Percentiles rank a stretch among this genome's conserved stretches.
phyloP scores from a whole-genome alignment of 352 stramenopile genomes.

The Pythium apleroticum region DNA sequence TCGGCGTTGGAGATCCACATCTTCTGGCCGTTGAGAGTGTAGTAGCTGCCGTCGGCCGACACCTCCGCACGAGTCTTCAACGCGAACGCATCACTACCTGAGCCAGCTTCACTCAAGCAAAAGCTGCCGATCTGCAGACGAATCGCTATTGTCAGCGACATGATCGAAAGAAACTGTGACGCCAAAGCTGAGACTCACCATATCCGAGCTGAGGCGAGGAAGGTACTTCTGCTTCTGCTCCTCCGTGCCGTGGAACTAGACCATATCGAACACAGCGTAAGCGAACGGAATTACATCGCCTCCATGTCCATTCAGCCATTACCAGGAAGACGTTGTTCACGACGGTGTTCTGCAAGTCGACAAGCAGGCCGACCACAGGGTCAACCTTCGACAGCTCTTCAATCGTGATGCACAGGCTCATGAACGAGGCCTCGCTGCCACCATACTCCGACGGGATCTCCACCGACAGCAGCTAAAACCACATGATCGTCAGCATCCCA shows the following conservation, averaged over 20 bases:
- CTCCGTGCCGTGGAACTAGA: conserved; percentile 63
- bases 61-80: conserved; percentile 91
- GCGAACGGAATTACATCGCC: neutral
- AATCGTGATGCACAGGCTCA: conserved; percentile 93
- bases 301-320: no score
- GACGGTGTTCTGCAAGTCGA: conserved; percentile 95
- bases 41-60: conserved; percentile 91
- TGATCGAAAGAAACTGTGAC: neutral
- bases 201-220: conserved; percentile 73
- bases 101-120: conserved; percentile 93
- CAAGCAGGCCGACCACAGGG: conserved; percentile 92
- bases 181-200: conserved; percentile 38
- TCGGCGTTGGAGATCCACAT: conserved; percentile 98
- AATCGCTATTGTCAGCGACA: neutral
- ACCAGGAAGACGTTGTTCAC: conserved; percentile 96
- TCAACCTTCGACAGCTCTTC: conserved; percentile 97
- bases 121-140: conserved; percentile 91
- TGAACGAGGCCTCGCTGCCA: conserved; percentile 94
- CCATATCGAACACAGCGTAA: neutral
- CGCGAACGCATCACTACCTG: conserved; percentile 95
- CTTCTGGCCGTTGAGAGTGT: conserved; percentile 95
- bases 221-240: conserved; percentile 89
- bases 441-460: conserved; percentile 94
- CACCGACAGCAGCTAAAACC: conserved; percentile 89
- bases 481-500: neutral